These are phyloP conservation scores for Collybia sordida DNA, from an alignment of 768 basidiomycete genomes.

Conservation along the genomic window DNA sequence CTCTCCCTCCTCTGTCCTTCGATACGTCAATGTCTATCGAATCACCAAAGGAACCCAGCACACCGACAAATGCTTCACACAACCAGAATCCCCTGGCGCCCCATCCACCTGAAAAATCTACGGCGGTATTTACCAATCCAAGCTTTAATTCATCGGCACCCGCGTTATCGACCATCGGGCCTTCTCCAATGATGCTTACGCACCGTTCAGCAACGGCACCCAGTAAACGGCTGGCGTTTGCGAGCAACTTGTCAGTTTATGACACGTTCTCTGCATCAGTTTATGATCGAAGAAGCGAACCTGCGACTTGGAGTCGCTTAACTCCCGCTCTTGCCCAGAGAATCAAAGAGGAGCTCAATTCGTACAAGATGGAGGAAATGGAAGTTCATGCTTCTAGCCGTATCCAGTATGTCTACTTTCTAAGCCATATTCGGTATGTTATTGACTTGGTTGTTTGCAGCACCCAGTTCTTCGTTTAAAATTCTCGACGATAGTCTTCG, in stretches of 20 bases:
- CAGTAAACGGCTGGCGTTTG: conserved; percentile 80
- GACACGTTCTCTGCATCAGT: conserved; percentile 91
- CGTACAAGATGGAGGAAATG: conserved; percentile 99
- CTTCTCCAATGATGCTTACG: conserved; percentile 50
- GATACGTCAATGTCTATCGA: conserved; percentile 44
- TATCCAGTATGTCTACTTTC: conserved; percentile 66
- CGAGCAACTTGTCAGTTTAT: conserved; percentile 90
- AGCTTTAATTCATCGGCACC: conserved; percentile 88
- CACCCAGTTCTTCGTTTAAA: conserved; percentile 88
- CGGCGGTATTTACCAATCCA: conserved; percentile 77
- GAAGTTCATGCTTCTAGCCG: conserved; percentile 94
- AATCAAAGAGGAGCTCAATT: conserved; percentile 98
- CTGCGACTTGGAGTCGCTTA: conserved; percentile 94
- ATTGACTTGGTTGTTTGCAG: conserved; percentile 32
- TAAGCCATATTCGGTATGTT: conserved; percentile 1
- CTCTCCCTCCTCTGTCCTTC: conserved; percentile 54
- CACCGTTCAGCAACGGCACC: conserved; percentile 74
- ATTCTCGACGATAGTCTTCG: conserved; percentile 9
- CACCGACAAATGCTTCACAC: conserved; percentile 25
- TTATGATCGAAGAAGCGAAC: conserved; percentile 94
- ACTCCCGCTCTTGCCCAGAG: conserved; percentile 93
- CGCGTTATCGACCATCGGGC: conserved; percentile 61
- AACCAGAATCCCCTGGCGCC: conserved; percentile 27
- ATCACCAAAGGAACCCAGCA: conserved; percentile 40
- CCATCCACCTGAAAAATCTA: conserved; percentile 42